Conservation (phyloP, 345 rosid species). For the Populus deltoides region DNA sequence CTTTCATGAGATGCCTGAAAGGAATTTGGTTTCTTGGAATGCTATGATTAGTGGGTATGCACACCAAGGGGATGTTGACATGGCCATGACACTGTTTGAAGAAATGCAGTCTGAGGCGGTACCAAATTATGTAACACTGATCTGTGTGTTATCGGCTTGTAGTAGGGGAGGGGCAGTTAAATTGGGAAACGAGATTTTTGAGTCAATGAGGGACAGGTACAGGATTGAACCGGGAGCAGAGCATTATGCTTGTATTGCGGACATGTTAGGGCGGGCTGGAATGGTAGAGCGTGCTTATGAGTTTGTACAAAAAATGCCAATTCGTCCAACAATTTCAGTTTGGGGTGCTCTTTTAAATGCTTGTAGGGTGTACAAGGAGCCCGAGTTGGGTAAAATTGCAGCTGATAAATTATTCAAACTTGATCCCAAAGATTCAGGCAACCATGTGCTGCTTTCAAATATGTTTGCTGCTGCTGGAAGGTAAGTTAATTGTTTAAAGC, state of each 20-base stretch:
- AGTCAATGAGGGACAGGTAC: slow-evolving; percentile 56
- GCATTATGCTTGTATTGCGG: slow-evolving; percentile 81
- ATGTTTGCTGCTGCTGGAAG: slow-evolving; percentile 73
- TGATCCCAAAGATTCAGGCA: slow-evolving; percentile 78
- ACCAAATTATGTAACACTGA: slow-evolving; percentile 71
- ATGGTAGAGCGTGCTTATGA: slow-evolving; percentile 66
- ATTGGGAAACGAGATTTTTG: slow-evolving; percentile 59
- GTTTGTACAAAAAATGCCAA: slow-evolving; percentile 57
- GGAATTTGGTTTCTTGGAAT: slow-evolving; percentile 72
- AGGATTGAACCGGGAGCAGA: slow-evolving; percentile 66
- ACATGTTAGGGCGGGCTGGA: slow-evolving; percentile 81
- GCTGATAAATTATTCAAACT: slow-evolving; percentile 67
- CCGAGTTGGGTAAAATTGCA: slow-evolving; percentile 59
- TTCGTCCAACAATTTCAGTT: slow-evolving; percentile 59
- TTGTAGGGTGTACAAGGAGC: slow-evolving; percentile 63
- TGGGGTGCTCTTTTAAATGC: slow-evolving; percentile 96
- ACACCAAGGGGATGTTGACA: slow-evolving; percentile 61
- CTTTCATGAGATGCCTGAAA: slow-evolving; percentile 57
- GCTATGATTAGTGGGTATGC: slow-evolving; percentile 76
- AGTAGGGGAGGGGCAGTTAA: slow-evolving; percentile 71
- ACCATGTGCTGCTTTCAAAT: slow-evolving; percentile 81
- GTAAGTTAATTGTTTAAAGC: slow-evolving; percentile 25
- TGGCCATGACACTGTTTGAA: slow-evolving; percentile 56
- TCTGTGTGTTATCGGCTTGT: slow-evolving; percentile 80
- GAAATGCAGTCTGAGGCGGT: slow-evolving; percentile 44